These are phyloP conservation scores for Suillus ampliporus DNA, from an alignment of 768 basidiomycete species.

Conservation along the genomic window DNA sequence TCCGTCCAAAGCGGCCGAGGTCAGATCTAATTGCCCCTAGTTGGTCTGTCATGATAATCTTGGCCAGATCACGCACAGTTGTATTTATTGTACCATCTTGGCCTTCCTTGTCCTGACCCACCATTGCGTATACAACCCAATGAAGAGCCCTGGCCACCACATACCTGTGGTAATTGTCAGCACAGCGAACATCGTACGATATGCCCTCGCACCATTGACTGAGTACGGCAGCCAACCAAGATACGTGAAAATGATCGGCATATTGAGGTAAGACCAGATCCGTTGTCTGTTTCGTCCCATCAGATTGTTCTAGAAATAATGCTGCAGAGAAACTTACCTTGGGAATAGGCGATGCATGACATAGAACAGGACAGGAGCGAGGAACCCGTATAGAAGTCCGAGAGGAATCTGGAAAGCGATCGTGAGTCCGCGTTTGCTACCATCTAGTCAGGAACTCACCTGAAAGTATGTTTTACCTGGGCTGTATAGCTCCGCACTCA, in stretches of 20 bases:
- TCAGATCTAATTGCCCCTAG: constrained; percentile 35
- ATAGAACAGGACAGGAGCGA: constrained; percentile 36
- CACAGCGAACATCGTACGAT: neutral
- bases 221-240: constrained; percentile 32
- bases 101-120: constrained; percentile 50
- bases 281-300: constrained; percentile 12
- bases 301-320: neutral
- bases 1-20: constrained; percentile 55
- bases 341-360: constrained; percentile 24
- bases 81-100: constrained; percentile 55
- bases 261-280: constrained; percentile 31
- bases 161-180: constrained; percentile 17
- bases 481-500: constrained; percentile 57
- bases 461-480: constrained; percentile 51
- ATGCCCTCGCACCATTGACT: constrained; percentile 25
- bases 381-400: constrained; percentile 37
- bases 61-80: constrained; percentile 8
- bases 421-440: neutral
- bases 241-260: constrained; percentile 29
- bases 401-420: constrained; percentile 20
- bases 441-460: constrained; percentile 38
- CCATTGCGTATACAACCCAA: constrained; percentile 55
- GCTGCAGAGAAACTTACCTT: constrained; percentile 22
- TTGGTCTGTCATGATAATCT: neutral
- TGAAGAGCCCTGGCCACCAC: constrained; percentile 59